A percentile compares a stretch with the other conserved stretches of the same genome.
phyloP scores from a whole-genome alignment of 2,329 filamentous ascomycete species.

The Aspergillus clavatus region DNA sequence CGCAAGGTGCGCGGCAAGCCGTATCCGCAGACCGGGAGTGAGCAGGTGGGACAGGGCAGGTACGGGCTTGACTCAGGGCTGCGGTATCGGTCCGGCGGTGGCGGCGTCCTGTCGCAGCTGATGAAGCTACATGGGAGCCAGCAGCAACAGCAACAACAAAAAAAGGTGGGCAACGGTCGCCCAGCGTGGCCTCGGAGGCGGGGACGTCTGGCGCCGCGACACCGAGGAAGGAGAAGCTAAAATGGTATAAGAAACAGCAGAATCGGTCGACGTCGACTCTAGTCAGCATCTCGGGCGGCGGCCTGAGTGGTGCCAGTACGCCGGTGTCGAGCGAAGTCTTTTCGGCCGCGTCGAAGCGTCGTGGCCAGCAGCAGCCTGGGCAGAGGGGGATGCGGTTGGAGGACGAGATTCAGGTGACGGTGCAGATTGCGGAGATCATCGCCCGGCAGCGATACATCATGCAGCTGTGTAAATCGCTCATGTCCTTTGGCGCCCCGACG shows the following conservation, averaged over 20 bases:
- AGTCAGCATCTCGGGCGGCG: slow-evolving; percentile 14
- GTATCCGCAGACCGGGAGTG: slow-evolving; percentile 6
- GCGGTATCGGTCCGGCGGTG: slow-evolving; percentile 24
- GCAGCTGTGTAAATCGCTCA: slow-evolving; percentile 77
- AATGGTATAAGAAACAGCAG: slow-evolving; percentile 33
- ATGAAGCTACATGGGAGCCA: slow-evolving; percentile 23
- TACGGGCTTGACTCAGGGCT: slow-evolving; percentile 12
- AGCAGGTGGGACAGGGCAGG: slow-evolving; percentile 6
- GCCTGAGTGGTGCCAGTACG: slow-evolving; percentile 26
- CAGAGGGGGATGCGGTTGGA: slow-evolving; percentile 23
- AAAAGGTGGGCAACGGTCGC: slow-evolving; percentile 10
- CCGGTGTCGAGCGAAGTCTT: slow-evolving; percentile 26
- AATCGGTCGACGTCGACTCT: slow-evolving; percentile 23
- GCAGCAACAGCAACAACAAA: too few species aligned
- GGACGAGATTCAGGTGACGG: slow-evolving; percentile 54
- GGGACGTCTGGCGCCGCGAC: slow-evolving; percentile 7
- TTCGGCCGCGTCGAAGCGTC: slow-evolving; percentile 24
- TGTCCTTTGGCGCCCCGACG: slow-evolving; percentile 86
- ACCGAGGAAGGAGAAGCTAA: slow-evolving; percentile 19
- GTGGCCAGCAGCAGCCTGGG: slow-evolving; percentile 12
- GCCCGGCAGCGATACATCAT: slow-evolving; percentile 77
- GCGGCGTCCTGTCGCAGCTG: slow-evolving; percentile 30
- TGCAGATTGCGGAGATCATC: slow-evolving; percentile 64
- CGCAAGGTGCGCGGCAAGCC: slow-evolving; percentile 9
- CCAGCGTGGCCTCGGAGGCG: slow-evolving; percentile 4